Conservation (phyloP, 345 rosid genomes). For the Citrus inodora region DNA sequence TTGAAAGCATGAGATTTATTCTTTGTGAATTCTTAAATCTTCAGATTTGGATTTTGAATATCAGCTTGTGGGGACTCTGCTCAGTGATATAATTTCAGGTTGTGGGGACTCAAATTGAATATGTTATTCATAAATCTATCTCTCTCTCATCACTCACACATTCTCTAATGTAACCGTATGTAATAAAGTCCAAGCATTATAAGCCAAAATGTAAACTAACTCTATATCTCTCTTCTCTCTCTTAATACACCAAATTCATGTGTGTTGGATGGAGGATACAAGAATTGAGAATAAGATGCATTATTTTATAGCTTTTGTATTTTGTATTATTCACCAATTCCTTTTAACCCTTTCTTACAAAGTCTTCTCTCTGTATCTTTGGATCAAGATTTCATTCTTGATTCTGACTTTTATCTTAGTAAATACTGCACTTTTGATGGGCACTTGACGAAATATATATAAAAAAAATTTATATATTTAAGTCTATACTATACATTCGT, state of each 20-base stretch:
- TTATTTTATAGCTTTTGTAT: background rate
- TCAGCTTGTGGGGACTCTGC: conserved; percentile 15
- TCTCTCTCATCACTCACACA: background rate
- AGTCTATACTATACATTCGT: no score
- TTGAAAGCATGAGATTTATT: conserved; percentile 13
- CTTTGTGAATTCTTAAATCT: conserved; percentile 1
- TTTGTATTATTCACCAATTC: background rate
- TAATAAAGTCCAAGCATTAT: background rate
- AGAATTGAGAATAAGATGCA: background rate
- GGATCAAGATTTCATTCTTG: background rate
- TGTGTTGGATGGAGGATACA: background rate
- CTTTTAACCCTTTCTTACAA: no score
- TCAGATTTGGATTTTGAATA: conserved; percentile 2
- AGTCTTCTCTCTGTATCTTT: background rate
- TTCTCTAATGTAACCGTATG: background rate
- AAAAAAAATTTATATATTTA: no score
- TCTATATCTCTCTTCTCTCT: background rate
- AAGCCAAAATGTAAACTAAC: background rate
- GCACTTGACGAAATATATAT: no score
- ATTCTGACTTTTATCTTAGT: background rate
- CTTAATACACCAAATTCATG: background rate
- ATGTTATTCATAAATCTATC: background rate
- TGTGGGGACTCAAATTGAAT: background rate
- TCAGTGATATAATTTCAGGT: background rate
- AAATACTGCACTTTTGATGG: background rate